Conservation (phyloP, 2,329 filamentous ascomycete species). For the Neopestalotiopsis rosae region DNA sequence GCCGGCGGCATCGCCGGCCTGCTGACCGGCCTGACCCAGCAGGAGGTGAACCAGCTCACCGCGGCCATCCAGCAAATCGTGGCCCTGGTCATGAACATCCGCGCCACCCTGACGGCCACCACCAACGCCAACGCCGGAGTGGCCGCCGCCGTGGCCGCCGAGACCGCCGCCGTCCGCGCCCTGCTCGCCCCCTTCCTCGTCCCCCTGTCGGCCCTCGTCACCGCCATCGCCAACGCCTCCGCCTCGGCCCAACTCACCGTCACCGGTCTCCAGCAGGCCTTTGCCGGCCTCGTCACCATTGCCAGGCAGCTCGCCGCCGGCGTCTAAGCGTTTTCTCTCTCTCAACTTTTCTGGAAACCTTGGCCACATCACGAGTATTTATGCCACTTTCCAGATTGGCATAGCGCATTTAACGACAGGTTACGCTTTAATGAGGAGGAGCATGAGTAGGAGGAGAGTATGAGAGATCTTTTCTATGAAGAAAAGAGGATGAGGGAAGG, state of each 20-base stretch:
- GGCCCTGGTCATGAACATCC: constrained; percentile 4
- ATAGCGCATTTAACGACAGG: neutral
- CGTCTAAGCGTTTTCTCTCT: neutral
- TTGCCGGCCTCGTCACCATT: neutral
- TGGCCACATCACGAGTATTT: neutral
- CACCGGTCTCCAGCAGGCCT: constrained; percentile 8
- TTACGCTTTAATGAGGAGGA: neutral
- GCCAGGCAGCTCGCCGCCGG: neutral
- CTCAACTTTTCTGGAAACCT: neutral
- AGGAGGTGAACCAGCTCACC: neutral
- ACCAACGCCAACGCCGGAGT: neutral
- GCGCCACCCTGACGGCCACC: neutral
- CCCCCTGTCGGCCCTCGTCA: neutral
- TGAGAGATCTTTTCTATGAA: neutral
- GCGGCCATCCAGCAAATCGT: constrained; percentile 1
- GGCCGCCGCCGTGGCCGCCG: neutral
- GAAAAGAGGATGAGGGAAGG: neutral
- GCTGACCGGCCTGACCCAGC: neutral
- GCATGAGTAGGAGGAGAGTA: too few relatives aligned
- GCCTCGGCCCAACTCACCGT: constrained; percentile 5
- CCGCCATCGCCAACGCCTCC: neutral
- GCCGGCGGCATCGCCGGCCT: constrained; percentile 6
- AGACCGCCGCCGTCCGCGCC: constrained; percentile 6
- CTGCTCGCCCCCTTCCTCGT: constrained; percentile 1
- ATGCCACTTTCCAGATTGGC: neutral